phyloP scores from a whole-genome alignment of 352 stramenopile genomes.

The Elongisporangium undulatum region DNA sequence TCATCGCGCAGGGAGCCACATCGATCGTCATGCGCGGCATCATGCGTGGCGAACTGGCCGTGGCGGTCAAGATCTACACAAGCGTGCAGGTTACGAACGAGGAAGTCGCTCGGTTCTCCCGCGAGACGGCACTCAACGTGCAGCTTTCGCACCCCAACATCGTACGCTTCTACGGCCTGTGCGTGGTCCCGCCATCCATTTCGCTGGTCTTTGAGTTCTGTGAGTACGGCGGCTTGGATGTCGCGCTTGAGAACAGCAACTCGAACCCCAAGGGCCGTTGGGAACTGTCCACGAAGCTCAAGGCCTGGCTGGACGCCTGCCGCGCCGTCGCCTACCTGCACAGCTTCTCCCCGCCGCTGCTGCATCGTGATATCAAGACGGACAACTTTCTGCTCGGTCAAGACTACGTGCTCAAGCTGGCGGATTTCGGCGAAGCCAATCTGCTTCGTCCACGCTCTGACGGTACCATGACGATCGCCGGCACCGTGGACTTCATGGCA shows the following conservation, averaged over 20 bases:
- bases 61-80: slow-evolving; percentile 87
- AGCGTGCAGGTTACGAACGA: slow-evolving; percentile 80
- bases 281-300: slow-evolving; percentile 69
- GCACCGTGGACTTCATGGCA: slow-evolving; percentile 85
- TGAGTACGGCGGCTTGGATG: slow-evolving; percentile 73
- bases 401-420: slow-evolving; percentile 76
- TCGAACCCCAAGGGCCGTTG: slow-evolving; percentile 20
- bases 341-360: slow-evolving; percentile 71
- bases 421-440: slow-evolving; percentile 85
- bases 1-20: slow-evolving; percentile 75
- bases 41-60: slow-evolving; percentile 45
- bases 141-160: slow-evolving; percentile 83
- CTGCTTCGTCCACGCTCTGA: slow-evolving; percentile 70
- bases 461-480: slow-evolving; percentile 82
- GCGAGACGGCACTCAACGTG: slow-evolving; percentile 76
- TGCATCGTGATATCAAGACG: slow-evolving; percentile 86
- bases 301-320: slow-evolving; percentile 81
- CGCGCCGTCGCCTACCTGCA: slow-evolving; percentile 79
- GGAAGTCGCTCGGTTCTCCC: slow-evolving; percentile 75
- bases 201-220: slow-evolving; percentile 87
- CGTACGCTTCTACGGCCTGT: slow-evolving; percentile 77
- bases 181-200: slow-evolving; percentile 79
- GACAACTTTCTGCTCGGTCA: slow-evolving; percentile 83
- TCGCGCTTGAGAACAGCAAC: slow-evolving; percentile 38
- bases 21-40: slow-evolving; percentile 80